Base-by-base conservation (phyloP, 192 early-diverging fungal species). In the Glomus cerebriforme region DNA sequence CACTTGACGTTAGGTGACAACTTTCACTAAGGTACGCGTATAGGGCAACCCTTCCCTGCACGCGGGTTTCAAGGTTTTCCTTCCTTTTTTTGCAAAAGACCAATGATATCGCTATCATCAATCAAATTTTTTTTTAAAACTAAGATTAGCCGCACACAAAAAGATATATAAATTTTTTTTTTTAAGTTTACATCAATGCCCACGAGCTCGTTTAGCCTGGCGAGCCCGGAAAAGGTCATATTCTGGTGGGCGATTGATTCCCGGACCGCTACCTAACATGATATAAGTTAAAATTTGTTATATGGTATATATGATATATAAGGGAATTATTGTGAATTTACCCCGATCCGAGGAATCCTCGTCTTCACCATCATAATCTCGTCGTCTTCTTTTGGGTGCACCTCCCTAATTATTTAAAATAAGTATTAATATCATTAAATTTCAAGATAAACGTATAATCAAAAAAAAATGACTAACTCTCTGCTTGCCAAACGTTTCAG, bases 211-310 rank as follows among this genome's bases (percentile, higher is more conserved):
- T 54, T 54, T 54, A 0, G 47, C 47, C 65, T 89, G 88, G 59
- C 88, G 75, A 27, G 82, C 69, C 39, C 88, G 77, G 69, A 89
- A 89, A 5, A 89, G 59, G 63, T 89, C 88, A 73, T 80, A 87
- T 72, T 89, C 88, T 32, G 88, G 88, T 22, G 88, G 88, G 29
- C 88, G 78, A 65, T 89, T 89, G 24, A 85, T 85, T 12, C 88
- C 88, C 54, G 82, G 82, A 5, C 47, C 47, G 17, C 47, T 19
- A 19, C 47, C 47, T 54, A 54, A 54, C 17, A 19, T 54, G 17
- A 43, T 12, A 54, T 54, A 54, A 54, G 13, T 54, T 22, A 15
- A 54, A 54, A n/a, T n/a, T 54, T 3, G 47, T 54, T 54, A 54
- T 3, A 19, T 19, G 5, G 15, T 6, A 17, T 49, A 19, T 0